A percentile compares a stretch with the other conserved stretches of the same genome.
Evolutionary conservation across 257 asterid species (phyloP).

Genomic region (Asclepias syriaca): DNA sequence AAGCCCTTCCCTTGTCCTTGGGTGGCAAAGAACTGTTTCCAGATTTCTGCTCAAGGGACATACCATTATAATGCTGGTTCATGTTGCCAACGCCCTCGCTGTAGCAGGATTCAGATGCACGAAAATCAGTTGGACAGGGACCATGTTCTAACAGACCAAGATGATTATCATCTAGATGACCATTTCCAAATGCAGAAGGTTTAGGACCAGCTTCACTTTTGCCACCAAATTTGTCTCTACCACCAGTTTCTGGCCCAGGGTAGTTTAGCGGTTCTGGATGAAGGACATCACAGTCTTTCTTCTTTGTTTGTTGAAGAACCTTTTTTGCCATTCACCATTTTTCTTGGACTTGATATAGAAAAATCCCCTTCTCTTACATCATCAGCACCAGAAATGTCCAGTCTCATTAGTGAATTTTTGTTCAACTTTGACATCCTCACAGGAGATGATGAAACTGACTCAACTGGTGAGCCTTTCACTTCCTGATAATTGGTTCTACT

Average conservation of each 20-base stretch:
- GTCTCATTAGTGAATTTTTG: conserved; percentile 33
- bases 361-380: conserved; percentile 29
- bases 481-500: conserved; percentile 39
- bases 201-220: conserved; percentile 10
- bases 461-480: conserved; percentile 75
- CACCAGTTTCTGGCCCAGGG: conserved; percentile 16
- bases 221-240: conserved; percentile 13
- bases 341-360: conserved; percentile 27
- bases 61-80: conserved; percentile 8
- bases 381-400: conserved; percentile 28
- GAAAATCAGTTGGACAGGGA: conserved; percentile 15
- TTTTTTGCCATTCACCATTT: conserved; percentile 26
- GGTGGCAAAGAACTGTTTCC: conserved; percentile 25
- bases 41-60: conserved; percentile 25
- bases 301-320: conserved; percentile 29
- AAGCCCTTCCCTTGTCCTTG: conserved; percentile 20
- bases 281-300: conserved; percentile 20
- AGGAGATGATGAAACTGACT: conserved; percentile 94
- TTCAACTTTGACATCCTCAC: conserved; percentile 36
- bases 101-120: conserved; percentile 18
- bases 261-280: conserved; percentile 17
- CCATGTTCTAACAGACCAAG: conserved; percentile 18
- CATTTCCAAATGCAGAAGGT: conserved; percentile 19
- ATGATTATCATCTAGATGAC: conserved; percentile 18
- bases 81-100: conserved; percentile 22